Base-by-base conservation (phyloP, 768 basidiomycete species). In the Phaeotremella fagi region DNA sequence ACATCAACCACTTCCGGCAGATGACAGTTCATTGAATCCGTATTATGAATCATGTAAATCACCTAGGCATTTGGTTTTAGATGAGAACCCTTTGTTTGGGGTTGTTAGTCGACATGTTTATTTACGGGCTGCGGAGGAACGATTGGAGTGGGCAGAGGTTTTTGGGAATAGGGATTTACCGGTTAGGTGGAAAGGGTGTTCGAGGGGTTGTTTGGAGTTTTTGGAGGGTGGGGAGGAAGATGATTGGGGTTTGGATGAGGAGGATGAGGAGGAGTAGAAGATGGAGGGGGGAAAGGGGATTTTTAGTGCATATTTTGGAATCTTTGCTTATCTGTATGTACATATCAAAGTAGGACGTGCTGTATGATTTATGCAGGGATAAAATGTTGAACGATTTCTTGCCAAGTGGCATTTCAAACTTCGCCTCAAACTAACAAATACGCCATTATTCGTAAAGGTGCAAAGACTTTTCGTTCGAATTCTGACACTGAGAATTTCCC, bases 21-120 rank as follows among this genome's bases (percentile, higher is more conserved):
- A 72, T 42, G 72, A 74, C 42, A 70, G 66, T 3, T 56, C 70
- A 1, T 28, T 27, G 4, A 74, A 74, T 45, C 72, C 68, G 20
- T 71, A 61, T 47, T 72, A 55, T 49, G 50, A 55, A 24, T 61
- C 68, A 3, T 74, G 72, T 43, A 70, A 65, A 14, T 65, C 64
- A 18, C 71, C 70, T 2, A 52, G 62, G 7, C 72, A 71, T 50
- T 33, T 52, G 18, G 38, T 41, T 6, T 41, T 20, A 12, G 38
- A 41, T 22, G 38, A 41, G 11, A 41, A 11, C 18, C 12, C 7
- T 11, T 11, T 11, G 38, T 6, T 47, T 35, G 18, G 5, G 24
- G 37, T 20, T 43, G 36, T 15, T 28, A 67, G 55, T 29, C 52
- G 67, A 16, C 61, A 54, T 18, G 11, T 71, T 14, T 73, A 63